A percentile compares a stretch with the other conserved stretches of the same genome.
Conservation (phyloP, 306 rosid genomes). For the Delonix regia region DNA sequence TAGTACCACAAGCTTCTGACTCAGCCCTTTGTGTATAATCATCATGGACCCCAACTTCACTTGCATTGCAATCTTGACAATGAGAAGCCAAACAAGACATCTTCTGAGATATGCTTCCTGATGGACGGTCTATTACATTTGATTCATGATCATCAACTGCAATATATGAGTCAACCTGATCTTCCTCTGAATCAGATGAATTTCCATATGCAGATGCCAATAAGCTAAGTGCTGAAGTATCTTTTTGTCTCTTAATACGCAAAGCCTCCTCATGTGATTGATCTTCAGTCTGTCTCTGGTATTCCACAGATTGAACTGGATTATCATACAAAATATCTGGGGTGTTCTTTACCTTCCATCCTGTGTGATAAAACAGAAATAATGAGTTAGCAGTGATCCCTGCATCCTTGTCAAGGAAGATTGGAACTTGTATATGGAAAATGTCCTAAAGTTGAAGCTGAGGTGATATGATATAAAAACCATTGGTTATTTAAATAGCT, state of each 20-base stretch:
- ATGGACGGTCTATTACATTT: constrained; percentile 44
- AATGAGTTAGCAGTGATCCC: constrained; percentile 30
- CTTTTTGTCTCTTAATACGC: constrained; percentile 47
- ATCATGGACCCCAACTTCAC: constrained; percentile 31
- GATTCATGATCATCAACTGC: constrained; percentile 46
- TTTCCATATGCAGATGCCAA: constrained; percentile 87
- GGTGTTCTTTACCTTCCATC: constrained; percentile 46
- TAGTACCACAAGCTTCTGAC: constrained; percentile 47
- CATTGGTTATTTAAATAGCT: neutral
- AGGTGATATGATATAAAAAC: neutral
- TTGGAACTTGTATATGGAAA: neutral
- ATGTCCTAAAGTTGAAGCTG: neutral
- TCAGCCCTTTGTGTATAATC: constrained; percentile 1
- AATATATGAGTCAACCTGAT: constrained; percentile 53
- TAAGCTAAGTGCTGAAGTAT: constrained; percentile 82
- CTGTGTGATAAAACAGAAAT: constrained; percentile 44
- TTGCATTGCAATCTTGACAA: constrained; percentile 40
- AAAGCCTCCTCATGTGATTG: constrained; percentile 43
- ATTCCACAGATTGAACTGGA: constrained; percentile 51
- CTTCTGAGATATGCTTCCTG: constrained; percentile 47
- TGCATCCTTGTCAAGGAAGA: constrained; percentile 26
- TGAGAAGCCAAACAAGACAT: constrained; percentile 50
- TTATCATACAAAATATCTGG: constrained; percentile 46
- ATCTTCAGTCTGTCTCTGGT: constrained; percentile 41
- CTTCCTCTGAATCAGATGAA: constrained; percentile 91